Evolutionary conservation across 2,329 filamentous ascomycete genomes (phyloP), one percentile per base, ranked within the genome.

Genomic region (Sporothrix euskadiensis): DNA sequence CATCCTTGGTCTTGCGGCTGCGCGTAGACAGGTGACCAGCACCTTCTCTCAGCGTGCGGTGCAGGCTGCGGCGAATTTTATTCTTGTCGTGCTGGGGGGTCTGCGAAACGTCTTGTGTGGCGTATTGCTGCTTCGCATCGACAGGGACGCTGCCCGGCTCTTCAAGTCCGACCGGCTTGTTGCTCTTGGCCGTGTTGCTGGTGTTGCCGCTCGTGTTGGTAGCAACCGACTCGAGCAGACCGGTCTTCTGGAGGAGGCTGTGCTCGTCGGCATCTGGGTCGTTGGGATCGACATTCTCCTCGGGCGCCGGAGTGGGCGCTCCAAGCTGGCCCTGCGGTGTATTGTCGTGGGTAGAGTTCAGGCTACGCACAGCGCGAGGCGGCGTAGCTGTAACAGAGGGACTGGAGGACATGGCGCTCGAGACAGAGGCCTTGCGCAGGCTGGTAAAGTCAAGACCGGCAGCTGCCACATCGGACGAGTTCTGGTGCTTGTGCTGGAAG

Each of bases 21-120:
- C 92, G 89, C 77, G 93, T 88, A 22, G 86, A 88, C 78, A 86
- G 87, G 82, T 86, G 90, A 74, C 85, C 91, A 78, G 85, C 92
- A 83, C 91, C 88, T 78, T 98, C 95, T 76, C 96, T 89, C 73
- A 98, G 87, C 14, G 94, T 97, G 73, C 94, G 92, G 78, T 98
- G 95, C 16, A 98, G 84, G 80, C 94, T 97, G 75, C 94, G 90
- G 32, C 95, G 91, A 69, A 94, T 90, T 79, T 91, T 94, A 73
- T 86, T 90, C 76, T 85, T 86, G 59, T 91, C 89, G 14, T 71
- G 54, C 16, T 74, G 61, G 10, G 71, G 66, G 47, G 73, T 63
- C 56, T 72, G 82, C 69, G 83, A 10, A 4, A 22, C 44, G 0
- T 75, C 71, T 8, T 56, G 54, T 3, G 44, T 19, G 44, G 44